These are phyloP conservation scores for Fusarium sp. DNA, from an alignment of 2,329 filamentous ascomycete genomes.

Conservation along the genomic window DNA sequence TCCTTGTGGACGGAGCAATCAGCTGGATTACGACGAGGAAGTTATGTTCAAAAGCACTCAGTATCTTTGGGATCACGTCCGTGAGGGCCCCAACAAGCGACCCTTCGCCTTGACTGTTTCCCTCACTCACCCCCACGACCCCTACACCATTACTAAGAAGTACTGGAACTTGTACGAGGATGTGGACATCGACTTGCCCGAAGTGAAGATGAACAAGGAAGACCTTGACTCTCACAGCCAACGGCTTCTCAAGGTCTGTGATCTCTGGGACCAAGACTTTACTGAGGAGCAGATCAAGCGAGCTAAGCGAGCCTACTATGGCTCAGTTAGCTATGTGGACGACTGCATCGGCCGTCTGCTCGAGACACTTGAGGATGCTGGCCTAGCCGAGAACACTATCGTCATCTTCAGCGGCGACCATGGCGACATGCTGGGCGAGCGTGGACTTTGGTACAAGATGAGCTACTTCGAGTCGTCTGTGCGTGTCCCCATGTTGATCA, in stretches of 20 bases:
- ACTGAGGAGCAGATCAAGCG: slow-evolving; percentile 87
- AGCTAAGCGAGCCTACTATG: slow-evolving; percentile 90
- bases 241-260: slow-evolving; percentile 86
- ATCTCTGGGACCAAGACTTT: slow-evolving; percentile 86
- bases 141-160: slow-evolving; percentile 92
- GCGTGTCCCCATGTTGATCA: slow-evolving; percentile 87
- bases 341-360: slow-evolving; percentile 89
- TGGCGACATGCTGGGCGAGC: slow-evolving; percentile 95
- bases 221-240: slow-evolving; percentile 89
- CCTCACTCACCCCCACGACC: slow-evolving; percentile 93
- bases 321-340: slow-evolving; percentile 92
- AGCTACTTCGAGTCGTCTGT: slow-evolving; percentile 93
- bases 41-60: slow-evolving; percentile 93
- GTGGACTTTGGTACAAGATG: slow-evolving; percentile 97
- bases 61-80: slow-evolving; percentile 90
- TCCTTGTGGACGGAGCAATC: slow-evolving; percentile 89
- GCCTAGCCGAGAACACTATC: slow-evolving; percentile 86
- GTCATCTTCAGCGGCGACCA: slow-evolving; percentile 94
- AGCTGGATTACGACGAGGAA: slow-evolving; percentile 96
- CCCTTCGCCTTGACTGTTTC: slow-evolving; percentile 93
- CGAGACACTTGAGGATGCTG: slow-evolving; percentile 80
- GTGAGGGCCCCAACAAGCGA: slow-evolving; percentile 77
- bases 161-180: slow-evolving; percentile 94
- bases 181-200: slow-evolving; percentile 86
- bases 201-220: slow-evolving; percentile 81